Percentiles rank a stretch among this genome's conserved stretches.
Evolutionary conservation across 768 basidiomycete genomes (phyloP).

Genomic region (Naematelia encephala): DNA sequence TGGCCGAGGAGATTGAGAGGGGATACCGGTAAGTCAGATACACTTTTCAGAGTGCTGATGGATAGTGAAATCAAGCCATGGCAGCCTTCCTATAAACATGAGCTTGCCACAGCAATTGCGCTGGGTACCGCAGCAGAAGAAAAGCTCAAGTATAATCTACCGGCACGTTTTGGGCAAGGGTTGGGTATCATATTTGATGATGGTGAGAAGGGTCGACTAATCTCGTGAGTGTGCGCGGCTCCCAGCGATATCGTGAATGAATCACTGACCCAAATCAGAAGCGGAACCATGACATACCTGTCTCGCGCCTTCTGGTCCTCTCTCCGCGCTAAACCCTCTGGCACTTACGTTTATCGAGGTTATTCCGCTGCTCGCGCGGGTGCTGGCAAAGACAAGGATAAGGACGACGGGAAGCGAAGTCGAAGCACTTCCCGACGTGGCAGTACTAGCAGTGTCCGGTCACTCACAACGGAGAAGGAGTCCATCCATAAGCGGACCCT

Average conservation of each 20-base stretch:
- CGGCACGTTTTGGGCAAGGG: constrained; percentile 36
- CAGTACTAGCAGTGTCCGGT: constrained; percentile 29
- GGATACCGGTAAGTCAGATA: constrained; percentile 41
- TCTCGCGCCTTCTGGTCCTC: constrained; percentile 48
- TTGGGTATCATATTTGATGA: constrained; percentile 52
- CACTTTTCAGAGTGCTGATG: constrained; percentile 6
- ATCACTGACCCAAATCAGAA: constrained; percentile 15
- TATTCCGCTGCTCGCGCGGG: constrained; percentile 45
- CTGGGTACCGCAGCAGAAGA: constrained; percentile 51
- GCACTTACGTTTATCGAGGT: constrained; percentile 52
- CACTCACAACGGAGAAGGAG: constrained; percentile 9
- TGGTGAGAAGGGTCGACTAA: constrained; percentile 48
- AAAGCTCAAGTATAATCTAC: constrained; percentile 51
- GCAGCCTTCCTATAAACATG: constrained; percentile 52
- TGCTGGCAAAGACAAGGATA: constrained; percentile 25
- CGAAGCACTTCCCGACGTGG: constrained; percentile 33
- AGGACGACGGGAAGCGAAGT: constrained; percentile 13
- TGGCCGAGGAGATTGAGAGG: constrained; percentile 51
- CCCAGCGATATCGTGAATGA: too few relatives aligned
- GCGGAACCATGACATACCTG: constrained; percentile 42
- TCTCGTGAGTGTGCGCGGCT: constrained; percentile 42
- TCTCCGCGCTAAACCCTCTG: constrained; percentile 44
- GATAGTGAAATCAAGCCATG: constrained; percentile 50
- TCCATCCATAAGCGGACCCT: not conserved
- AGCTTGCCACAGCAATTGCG: constrained; percentile 51